Evolutionary conservation across 129 eudicot species (phyloP).

Genomic region (Flaveria ramosissima): DNA sequence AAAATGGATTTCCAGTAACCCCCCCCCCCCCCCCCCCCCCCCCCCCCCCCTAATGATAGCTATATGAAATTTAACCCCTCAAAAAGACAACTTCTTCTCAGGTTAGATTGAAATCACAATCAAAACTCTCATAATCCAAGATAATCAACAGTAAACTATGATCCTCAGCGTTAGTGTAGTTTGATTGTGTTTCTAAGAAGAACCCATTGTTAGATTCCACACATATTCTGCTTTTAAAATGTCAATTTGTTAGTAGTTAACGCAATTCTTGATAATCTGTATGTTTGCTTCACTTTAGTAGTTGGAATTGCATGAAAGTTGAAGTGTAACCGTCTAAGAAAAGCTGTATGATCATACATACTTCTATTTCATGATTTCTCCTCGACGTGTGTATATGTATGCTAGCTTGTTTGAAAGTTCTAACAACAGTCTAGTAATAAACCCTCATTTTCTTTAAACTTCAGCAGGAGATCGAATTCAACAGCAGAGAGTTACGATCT

Average conservation of each 20-base stretch:
- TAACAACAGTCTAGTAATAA: background rate
- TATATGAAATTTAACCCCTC: background rate
- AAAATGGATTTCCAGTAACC: background rate
- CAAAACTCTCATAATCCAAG: background rate
- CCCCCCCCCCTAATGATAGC: background rate
- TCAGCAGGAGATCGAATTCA: slow-evolving; percentile 33
- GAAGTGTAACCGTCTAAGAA: background rate
- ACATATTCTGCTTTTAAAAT: background rate
- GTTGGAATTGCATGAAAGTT: background rate
- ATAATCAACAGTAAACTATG: background rate
- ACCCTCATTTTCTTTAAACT: background rate
- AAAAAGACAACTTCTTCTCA: slow-evolving; percentile 18
- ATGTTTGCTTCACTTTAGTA: background rate
- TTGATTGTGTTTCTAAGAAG: no score
- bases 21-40: background rate
- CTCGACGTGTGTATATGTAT: background rate
- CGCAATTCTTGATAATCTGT: background rate
- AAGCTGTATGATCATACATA: background rate
- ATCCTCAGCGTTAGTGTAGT: background rate
- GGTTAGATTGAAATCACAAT: slow-evolving; percentile 22
- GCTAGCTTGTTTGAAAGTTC: background rate
- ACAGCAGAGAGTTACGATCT: slow-evolving; percentile 39
- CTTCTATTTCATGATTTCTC: slow-evolving; percentile 3
- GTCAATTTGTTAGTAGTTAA: background rate
- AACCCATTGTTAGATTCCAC: no score